Evolutionary conservation across 176 grass and related monocot species (phyloP), one percentile per base, ranked within the genome.

Genomic region (Bothriochloa decipiens): DNA sequence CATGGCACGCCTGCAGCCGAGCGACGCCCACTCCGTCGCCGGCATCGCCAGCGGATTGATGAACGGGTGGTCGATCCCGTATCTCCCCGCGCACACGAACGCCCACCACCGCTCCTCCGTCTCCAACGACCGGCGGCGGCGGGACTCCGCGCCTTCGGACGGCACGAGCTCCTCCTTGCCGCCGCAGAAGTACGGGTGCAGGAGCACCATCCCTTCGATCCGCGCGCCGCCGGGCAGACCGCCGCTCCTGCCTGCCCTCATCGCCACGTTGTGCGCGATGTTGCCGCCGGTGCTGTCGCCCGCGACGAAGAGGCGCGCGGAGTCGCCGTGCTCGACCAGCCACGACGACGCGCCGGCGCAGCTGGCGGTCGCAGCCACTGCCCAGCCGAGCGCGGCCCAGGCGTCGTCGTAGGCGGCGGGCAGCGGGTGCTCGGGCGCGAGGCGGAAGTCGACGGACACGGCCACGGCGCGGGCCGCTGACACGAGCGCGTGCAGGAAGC

Each of bases 181-280:
- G 15, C 81, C 92, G 20, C 81, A 27, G 86, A 95, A 94, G 76
- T 91, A 91, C 0, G 89, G 91, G 7, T 97, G 89, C 5, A 93
- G 60, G 29, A 97, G 70, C 36, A 87, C 53, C 73, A 88, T 73
- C 8, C 91, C 91, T 26, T 60, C 50, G 43, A 95, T 61, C n/a
- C 76, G 80, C 9, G 35, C 35, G 36, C 77, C 66, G 18, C 61
- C 22, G 2, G 3, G n/a, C 3, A 81, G 47, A 8, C 74, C 26
- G 3, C 74, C 26, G 3, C 74, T 7, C 11, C 5, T n/a, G 7
- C 86, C 76, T 25, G 84, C 80, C 55, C 88, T 46, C 79, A 87
- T 57, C 1, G 64, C 65, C 52, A 95, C 81, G 72, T 90, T 77
- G 71, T 93, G 95, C 5, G 88, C 78, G 49, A 97, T 87, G 79